Base-by-base conservation (phyloP, 2,329 filamentous ascomycete genomes). In the Pezicula neosporulosa region DNA sequence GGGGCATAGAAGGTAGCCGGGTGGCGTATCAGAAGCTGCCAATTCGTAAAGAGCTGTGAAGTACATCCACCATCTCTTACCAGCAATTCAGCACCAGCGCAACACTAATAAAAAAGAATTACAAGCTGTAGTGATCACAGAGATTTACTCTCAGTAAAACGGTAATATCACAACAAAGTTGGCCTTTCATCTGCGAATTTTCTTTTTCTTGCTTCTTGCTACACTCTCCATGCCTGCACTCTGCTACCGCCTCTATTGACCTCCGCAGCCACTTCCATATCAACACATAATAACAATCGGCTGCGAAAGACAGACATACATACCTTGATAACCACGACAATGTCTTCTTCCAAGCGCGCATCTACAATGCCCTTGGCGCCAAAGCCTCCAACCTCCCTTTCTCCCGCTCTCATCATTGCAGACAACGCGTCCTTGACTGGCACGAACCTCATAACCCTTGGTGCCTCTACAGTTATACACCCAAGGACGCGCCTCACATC, bases 401-500 rank as follows among this genome's bases (percentile, higher is more conserved):
- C 82, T 16, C 79, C 80, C 0, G 76, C 77, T 16, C 71, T 85
- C 51, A 77, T 76, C 28, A 84, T 87, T 52, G 79, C 83, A 63
- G 83, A 86, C 57, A 78, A 78, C 52, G 82, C 83, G 10, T 71
- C 81, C 16, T 72, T 87, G 16, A 82, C 75, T 16, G 94, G 94
- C 57, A 84, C 81, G 2, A 81, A 95, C 66, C 85, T 83, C 1
- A 89, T 99, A 56, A 86, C 83, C 42, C 83, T 97, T 56, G 86
- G 86, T 51, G 78, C 88, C 21, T 85, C 90, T 63, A 86, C 83
- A 3, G 81, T 97, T 6, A 72, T 99, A n/a, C 93, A 97, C 63
- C 92, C 94, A 1, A 89, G 92, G 45, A 82, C 86, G 15, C 84
- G 86, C 55, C 80, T 97, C 51, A 88, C 91, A 63, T 87, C 93